These are phyloP conservation scores for Curvularia lunata DNA, from an alignment of 2,329 filamentous ascomycete genomes.

Conservation along the genomic window DNA sequence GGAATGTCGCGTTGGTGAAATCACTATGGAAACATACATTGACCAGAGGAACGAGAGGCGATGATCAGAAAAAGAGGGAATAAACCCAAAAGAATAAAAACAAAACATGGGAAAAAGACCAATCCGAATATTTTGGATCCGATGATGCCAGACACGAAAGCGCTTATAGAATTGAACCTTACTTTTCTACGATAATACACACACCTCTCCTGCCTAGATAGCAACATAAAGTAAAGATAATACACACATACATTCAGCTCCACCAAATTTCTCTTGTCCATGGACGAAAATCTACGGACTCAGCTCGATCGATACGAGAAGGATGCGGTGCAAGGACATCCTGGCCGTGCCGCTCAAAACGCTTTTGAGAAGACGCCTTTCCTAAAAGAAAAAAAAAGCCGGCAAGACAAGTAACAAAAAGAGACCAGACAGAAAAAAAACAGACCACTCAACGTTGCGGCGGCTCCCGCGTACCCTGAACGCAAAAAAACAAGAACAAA, in stretches of 20 bases:
- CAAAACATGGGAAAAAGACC: not conserved
- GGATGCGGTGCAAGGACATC: not conserved
- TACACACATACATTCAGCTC: not conserved
- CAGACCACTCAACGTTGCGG: not conserved
- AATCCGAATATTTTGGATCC: not conserved
- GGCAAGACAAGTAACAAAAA: not conserved
- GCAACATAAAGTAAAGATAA: not conserved
- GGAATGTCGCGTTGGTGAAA: constrained; percentile 26
- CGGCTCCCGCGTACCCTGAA: not conserved
- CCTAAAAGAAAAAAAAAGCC: not conserved
- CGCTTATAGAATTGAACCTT: not conserved
- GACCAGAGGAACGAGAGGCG: constrained; percentile 27
- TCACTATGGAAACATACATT: constrained; percentile 38
- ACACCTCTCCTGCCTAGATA: not conserved
- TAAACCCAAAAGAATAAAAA: not conserved
- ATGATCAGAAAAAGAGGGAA: not conserved
- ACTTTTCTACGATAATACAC: not conserved
- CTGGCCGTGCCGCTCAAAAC: not conserved
- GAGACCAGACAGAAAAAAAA: not conserved
- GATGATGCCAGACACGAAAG: not conserved
- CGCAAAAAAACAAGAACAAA: not conserved
- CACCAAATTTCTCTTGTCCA: not conserved
- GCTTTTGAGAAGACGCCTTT: not conserved
- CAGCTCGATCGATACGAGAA: not conserved
- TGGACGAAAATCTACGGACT: not conserved